Conservation (phyloP, 768 basidiomycete species). For the Chiua virens region DNA sequence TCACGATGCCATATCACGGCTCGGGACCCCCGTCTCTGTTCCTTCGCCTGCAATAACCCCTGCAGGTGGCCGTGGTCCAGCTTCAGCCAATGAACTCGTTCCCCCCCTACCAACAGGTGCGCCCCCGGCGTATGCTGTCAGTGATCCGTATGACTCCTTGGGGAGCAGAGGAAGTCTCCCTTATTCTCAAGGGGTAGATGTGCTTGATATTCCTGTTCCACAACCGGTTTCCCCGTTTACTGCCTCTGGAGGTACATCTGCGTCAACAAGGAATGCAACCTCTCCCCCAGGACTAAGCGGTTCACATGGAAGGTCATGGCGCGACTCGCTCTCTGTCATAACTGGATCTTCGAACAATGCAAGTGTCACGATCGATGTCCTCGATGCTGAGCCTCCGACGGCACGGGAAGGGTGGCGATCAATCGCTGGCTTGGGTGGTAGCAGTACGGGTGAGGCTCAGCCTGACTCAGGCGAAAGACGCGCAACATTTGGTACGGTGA, state of each 20-base stretch:
- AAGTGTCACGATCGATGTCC: slow-evolving; percentile 51
- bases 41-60: slow-evolving; percentile 51
- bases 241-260: slow-evolving; percentile 34
- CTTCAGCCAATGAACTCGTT: slow-evolving; percentile 1
- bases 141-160: slow-evolving; percentile 30
- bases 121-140: slow-evolving; percentile 32
- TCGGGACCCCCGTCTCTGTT: slow-evolving; percentile 40
- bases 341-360: slow-evolving; percentile 32
- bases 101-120: slow-evolving; percentile 24
- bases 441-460: slow-evolving; percentile 17
- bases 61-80: slow-evolving; percentile 27
- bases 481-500: slow-evolving; percentile 64
- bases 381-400: slow-evolving; percentile 69
- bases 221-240: slow-evolving; percentile 53
- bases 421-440: slow-evolving; percentile 35
- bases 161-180: slow-evolving; percentile 25
- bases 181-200: slow-evolving; percentile 38
- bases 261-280: slow-evolving; percentile 12
- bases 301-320: slow-evolving; percentile 33
- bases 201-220: slow-evolving; percentile 60
- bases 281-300: slow-evolving; percentile 41
- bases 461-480: slow-evolving; percentile 37
- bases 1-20: slow-evolving; percentile 57
- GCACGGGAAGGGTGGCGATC: slow-evolving; percentile 63
- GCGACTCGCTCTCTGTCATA: slow-evolving; percentile 34